Evolutionary conservation across 331 rosid genomes (phyloP), one percentile per base, ranked within the genome.

Genomic region (Pyrus hybrid): DNA sequence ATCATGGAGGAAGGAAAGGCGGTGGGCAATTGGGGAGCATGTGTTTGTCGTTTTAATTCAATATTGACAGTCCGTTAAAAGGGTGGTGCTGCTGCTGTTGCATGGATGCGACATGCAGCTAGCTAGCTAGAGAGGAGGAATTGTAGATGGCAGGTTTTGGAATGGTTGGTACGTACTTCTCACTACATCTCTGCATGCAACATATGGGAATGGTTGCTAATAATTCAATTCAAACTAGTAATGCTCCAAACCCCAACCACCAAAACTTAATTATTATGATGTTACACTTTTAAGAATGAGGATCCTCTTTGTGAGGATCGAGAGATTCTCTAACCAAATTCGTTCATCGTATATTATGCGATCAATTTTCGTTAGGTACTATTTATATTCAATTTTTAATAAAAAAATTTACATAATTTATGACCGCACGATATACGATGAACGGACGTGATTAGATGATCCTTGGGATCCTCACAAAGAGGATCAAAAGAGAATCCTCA

Each of bases 121-220:
- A 7, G 22, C 41, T 51, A 2, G 57, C 20, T 51, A 18, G 21
- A 51, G 21, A 51, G 57, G 57, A 51, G 57, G 70, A 66, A 66
- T 66, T 66, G 70, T 66, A 66, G 70, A 14, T 66, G 49, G 68
- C 41, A 8, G 43, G 20, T 33, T 63, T 63, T 63, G 68, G 68
- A 63, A 63, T 30, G 67, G 67, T 62, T 62, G 67, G 33, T 62
- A 51, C 57, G 21, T 13, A 62, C n/a, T 26, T 26, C 35, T 3
- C 29, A 17, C 28, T 22, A 23, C 21, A 62, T 26, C 66, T 62
- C 18, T 49, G 9, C n/a, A 49, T 18, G 21, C 57, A 0, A 51
- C 57, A 6, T 17, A 17, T 5, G 18, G 56, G 56, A 49, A 51
- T 51, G 57, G 57, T 51, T 51, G 57, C 57, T 17, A 49, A 49